A percentile compares a stretch with the other conserved stretches of the same genome.
Evolutionary conservation across 139 green algal species (phyloP).

Genomic region (Chlorella vulgaris): DNA sequence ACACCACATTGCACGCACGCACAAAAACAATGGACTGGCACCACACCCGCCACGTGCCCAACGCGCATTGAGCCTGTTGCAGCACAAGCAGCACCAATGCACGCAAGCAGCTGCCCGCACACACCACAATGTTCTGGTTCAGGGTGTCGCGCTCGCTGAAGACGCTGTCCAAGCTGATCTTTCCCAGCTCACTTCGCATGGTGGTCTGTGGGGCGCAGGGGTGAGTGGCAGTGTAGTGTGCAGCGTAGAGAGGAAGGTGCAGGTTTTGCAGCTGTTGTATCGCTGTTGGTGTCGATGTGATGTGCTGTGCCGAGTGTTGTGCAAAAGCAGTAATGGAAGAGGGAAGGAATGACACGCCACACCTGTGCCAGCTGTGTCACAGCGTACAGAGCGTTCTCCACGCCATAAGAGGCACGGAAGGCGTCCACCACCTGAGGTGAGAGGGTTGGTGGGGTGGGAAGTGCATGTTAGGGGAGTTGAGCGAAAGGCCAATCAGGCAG

Average conservation of each 20-base stretch:
- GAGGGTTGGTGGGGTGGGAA: not conserved
- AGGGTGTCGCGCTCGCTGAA: slow-evolving; percentile 30
- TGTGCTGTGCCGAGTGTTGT: too few relatives aligned
- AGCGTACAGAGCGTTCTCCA: slow-evolving; percentile 93
- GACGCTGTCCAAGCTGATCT: slow-evolving; percentile 93
- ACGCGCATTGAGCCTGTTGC: too few relatives aligned
- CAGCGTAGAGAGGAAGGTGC: not conserved
- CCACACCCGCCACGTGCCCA: too few relatives aligned
- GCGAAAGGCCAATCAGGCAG: not conserved
- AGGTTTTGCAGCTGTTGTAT: not conserved
- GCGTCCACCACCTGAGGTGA: slow-evolving; percentile 84
- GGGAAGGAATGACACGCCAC: not conserved
- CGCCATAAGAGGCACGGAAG: slow-evolving; percentile 87
- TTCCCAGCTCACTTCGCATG: slow-evolving; percentile 96
- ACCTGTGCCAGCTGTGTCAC: slow-evolving; percentile 88
- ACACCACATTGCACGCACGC: too few relatives aligned
- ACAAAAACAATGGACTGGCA: too few relatives aligned
- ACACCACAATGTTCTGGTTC: slow-evolving; percentile 21
- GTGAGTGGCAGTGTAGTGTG: not conserved
- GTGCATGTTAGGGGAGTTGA: not conserved
- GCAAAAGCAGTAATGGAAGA: not conserved
- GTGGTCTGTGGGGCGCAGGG: slow-evolving; percentile 73
- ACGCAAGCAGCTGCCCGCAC: not conserved
- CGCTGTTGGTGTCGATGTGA: too few relatives aligned
- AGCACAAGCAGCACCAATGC: not conserved